phyloP scores from a whole-genome alignment of 2,329 filamentous ascomycete genomes.

The Emergomyces pasteurianus region DNA sequence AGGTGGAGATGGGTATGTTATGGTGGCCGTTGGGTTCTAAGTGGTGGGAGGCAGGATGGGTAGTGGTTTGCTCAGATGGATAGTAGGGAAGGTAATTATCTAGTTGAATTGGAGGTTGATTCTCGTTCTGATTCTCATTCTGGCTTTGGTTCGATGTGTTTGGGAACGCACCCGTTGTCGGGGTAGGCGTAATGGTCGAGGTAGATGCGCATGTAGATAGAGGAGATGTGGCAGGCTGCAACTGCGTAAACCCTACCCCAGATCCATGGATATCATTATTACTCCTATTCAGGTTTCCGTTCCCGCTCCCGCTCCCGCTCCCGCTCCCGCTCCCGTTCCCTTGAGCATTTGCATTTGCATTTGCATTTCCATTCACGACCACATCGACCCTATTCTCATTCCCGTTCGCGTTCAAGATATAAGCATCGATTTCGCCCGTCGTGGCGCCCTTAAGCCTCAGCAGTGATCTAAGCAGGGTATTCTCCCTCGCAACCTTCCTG shows the following conservation, averaged over 20 bases:
- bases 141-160: not conserved
- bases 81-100: not conserved
- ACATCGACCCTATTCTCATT: not conserved
- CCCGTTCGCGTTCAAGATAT: slow-evolving; percentile 5
- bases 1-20: not conserved
- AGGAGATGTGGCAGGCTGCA: not conserved
- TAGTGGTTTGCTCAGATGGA: not conserved
- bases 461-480: slow-evolving; percentile 49
- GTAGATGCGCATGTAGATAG: not conserved
- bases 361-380: not conserved
- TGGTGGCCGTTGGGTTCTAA: not conserved
- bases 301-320: too few species aligned
- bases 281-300: too few species aligned
- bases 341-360: not conserved
- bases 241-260: not conserved
- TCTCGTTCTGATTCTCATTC: not conserved
- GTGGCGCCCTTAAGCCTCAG: slow-evolving; percentile 46
- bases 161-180: not conserved
- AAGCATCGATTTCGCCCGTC: slow-evolving; percentile 42
- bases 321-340: not conserved
- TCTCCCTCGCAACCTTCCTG: slow-evolving; percentile 56
- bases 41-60: not conserved
- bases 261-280: too few species aligned
- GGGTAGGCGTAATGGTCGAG: not conserved
- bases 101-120: not conserved